Evolutionary conservation across 495 filamentous ascomycete species (phyloP), one percentile per base, ranked within the genome.

Genomic region (Penicillium verhagenii): DNA sequence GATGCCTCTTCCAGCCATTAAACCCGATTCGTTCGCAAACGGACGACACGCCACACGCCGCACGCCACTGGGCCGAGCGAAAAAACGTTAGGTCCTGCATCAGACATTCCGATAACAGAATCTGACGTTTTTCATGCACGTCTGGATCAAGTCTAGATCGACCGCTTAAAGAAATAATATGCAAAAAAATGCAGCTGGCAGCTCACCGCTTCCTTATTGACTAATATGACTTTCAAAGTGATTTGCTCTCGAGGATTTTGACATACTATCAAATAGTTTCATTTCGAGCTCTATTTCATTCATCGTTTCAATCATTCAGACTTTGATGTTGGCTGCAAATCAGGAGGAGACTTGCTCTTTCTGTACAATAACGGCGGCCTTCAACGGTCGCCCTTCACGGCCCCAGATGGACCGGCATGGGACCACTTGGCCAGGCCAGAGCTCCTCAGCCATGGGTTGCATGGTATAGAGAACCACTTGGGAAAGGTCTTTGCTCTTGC

Each of bases 371-470:
- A 78, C 45, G 19, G 63, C 77, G 7, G 72, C 77, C 25, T 64
- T 62, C 47, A 80, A 47, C 53, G 54, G 59, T 29, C 60, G 56
- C 8, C 74, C 77, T 44, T 68, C 58, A 14, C 52, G 47, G 9
- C 76, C 77, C 77, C 76, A 82, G 38, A 79, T 67, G 19, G 68
- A 69, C 52, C 64, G 66, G 57, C 76, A 81, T 18, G 78, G 79
- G 19, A 82, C 57, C 31, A 80, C 54, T 53, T 80, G 78, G 1
- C 70, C 68, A 11, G 59, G 44, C 65, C 66, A 75, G 29, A 52
- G 38, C 8, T 50, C 58, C 31, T 56, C 51, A 5, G 62, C 50
- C 48, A 71, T 35, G 21, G 50, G 45, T 43, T 66, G 58, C 7
- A 67, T 61, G 7, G 67, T 75, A 52, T 77, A 79, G 23, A 77